A percentile compares a stretch with the other conserved stretches of the same genome.
Evolutionary conservation across 2,329 filamentous ascomycete species (phyloP).

Genomic region (Elsinoe arachidis): DNA sequence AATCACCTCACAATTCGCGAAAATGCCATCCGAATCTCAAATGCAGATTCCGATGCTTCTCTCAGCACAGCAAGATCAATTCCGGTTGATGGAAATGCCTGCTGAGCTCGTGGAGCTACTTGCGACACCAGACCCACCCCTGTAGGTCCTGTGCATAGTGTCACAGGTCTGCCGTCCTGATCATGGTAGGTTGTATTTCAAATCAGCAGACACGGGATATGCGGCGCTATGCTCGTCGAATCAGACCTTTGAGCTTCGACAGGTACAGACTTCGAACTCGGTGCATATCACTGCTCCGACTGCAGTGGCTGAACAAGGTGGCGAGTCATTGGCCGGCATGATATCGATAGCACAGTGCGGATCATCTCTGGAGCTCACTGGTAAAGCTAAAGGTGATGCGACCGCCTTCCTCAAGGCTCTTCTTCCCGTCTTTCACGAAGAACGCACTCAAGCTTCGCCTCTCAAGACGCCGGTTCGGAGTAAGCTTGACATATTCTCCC

Average conservation of each 20-base stretch:
- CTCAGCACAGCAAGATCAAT: slow-evolving; percentile 40
- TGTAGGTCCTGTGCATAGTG: slow-evolving; percentile 25
- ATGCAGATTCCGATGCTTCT: slow-evolving; percentile 37
- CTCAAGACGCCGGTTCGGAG: slow-evolving; percentile 14
- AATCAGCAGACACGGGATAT: slow-evolving; percentile 24
- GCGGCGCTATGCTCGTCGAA: slow-evolving; percentile 49
- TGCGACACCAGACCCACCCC: slow-evolving; percentile 37
- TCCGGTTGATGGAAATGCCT: slow-evolving; percentile 54
- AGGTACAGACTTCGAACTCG: slow-evolving; percentile 58
- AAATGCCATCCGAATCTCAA: slow-evolving; percentile 37
- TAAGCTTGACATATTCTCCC: slow-evolving; percentile 30
- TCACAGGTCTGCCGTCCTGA: background rate
- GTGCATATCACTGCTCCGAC: slow-evolving; percentile 45
- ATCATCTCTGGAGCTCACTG: slow-evolving; percentile 35
- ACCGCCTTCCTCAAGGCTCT: slow-evolving; percentile 28
- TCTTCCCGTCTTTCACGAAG: slow-evolving; percentile 32
- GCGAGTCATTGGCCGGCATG: slow-evolving; percentile 25
- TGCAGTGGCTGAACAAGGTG: slow-evolving; percentile 15
- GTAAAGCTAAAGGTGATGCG: slow-evolving; percentile 28
- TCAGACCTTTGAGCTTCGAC: slow-evolving; percentile 51
- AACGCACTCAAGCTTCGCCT: background rate
- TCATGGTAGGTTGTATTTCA: slow-evolving; percentile 32
- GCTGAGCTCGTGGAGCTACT: slow-evolving; percentile 48
- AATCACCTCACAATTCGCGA: too few species aligned
- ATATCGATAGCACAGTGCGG: slow-evolving; percentile 38